phyloP scores from a whole-genome alignment of 305 asterid species.

The Rubia peregrina region DNA sequence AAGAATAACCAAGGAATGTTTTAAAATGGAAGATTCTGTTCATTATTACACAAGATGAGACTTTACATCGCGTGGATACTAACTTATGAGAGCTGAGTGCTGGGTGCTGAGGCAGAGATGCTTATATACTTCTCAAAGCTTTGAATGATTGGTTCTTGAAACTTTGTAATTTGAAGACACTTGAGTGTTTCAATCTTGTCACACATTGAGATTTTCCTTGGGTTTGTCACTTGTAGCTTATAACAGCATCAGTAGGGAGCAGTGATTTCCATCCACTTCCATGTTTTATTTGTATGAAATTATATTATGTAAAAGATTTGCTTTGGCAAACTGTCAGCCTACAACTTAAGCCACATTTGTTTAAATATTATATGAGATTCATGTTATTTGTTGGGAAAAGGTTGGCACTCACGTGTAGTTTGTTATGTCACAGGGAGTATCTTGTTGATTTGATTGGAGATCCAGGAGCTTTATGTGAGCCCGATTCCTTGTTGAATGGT shows the following conservation, averaged over 20 bases:
- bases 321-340: neutral
- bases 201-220: neutral
- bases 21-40: constrained; percentile 6
- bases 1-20: neutral
- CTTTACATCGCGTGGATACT: neutral
- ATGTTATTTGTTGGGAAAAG: neutral
- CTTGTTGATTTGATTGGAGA: constrained; percentile 79
- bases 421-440: constrained; percentile 63
- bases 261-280: neutral
- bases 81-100: neutral
- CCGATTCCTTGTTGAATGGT: constrained; percentile 93
- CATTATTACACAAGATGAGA: neutral
- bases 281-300: too few relatives aligned
- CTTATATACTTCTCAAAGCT: neutral
- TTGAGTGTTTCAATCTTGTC: neutral
- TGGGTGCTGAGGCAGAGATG: neutral
- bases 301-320: too few relatives aligned
- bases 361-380: neutral
- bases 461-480: constrained; percentile 81
- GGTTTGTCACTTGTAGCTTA: neutral
- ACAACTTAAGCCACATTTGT: neutral
- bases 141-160: neutral
- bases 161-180: neutral
- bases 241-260: neutral
- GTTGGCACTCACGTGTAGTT: constrained; percentile 13